A percentile compares a stretch with the other conserved stretches of the same genome.
Evolutionary conservation across 1,139 yeast genomes (phyloP).

Genomic region (Magnusiomyces suaveolens): DNA sequence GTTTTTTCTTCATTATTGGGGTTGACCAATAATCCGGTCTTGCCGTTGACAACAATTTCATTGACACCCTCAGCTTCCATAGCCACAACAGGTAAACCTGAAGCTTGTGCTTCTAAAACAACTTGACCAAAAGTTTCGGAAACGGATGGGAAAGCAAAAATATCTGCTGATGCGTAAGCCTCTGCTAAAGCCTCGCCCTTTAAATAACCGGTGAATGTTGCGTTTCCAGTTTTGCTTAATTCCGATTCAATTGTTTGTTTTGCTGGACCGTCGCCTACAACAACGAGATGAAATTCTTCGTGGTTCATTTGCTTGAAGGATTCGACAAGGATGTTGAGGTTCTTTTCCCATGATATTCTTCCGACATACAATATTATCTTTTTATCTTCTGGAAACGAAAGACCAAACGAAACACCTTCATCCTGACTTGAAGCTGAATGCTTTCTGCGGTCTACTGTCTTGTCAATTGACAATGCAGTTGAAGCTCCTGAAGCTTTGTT

Average conservation of each 20-base stretch:
- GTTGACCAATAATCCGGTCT: slow-evolving; percentile 13
- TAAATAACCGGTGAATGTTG: slow-evolving; percentile 18
- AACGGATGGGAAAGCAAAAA: slow-evolving; percentile 18
- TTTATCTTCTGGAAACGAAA: slow-evolving; percentile 11
- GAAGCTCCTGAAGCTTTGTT: background rate
- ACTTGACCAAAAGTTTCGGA: slow-evolving; percentile 22
- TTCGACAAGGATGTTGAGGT: slow-evolving; percentile 23
- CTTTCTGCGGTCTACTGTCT: background rate
- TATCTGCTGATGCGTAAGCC: slow-evolving; percentile 19
- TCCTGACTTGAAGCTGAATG: slow-evolving; percentile 6
- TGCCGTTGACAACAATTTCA: slow-evolving; percentile 14
- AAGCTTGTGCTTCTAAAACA: slow-evolving; percentile 19
- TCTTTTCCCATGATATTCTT: slow-evolving; percentile 19
- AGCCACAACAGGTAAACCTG: slow-evolving; percentile 19
- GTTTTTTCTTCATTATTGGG: slow-evolving; percentile 4
- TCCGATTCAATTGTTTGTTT: slow-evolving; percentile 13
- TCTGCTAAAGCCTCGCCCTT: slow-evolving; percentile 17
- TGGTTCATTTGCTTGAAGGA: slow-evolving; percentile 26
- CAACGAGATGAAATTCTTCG: slow-evolving; percentile 16
- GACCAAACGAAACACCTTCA: slow-evolving; percentile 17
- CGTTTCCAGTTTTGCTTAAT: slow-evolving; percentile 14
- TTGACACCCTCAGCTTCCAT: slow-evolving; percentile 17
- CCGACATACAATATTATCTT: slow-evolving; percentile 19
- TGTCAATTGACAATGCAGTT: background rate
- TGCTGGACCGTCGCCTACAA: slow-evolving; percentile 21